phyloP scores from a whole-genome alignment of 495 filamentous ascomycete species.

The Penicillium lagena region DNA sequence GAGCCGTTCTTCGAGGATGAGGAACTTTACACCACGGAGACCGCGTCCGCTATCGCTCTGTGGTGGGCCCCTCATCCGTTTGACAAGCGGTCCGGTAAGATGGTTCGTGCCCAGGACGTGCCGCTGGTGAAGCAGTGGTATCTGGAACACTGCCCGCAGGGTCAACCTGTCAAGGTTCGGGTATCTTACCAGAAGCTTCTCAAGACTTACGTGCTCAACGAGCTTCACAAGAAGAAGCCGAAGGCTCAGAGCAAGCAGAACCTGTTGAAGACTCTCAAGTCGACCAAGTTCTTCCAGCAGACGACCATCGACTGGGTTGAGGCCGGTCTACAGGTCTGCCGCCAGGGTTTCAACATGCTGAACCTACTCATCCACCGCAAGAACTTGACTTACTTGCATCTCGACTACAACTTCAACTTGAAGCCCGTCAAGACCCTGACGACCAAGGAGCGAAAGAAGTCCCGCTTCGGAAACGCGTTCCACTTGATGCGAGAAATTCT shows the following conservation, averaged over 20 bases:
- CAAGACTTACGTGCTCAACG: constrained; percentile 94
- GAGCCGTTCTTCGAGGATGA: constrained; percentile 89
- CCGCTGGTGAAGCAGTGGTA: constrained; percentile 99
- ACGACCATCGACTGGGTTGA: constrained; percentile 99
- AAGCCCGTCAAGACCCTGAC: constrained; percentile 99
- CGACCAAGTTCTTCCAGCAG: constrained; percentile 99
- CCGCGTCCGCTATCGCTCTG: constrained; percentile 82
- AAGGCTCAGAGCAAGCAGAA: constrained; percentile 96
- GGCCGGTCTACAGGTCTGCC: constrained; percentile 94
- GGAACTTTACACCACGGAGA: constrained; percentile 84
- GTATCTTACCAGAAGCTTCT: constrained; percentile 99
- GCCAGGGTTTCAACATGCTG: constrained; percentile 99
- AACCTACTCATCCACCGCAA: constrained; percentile 97
- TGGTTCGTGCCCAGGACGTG: constrained; percentile 95
- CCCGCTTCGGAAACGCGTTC: constrained; percentile 98
- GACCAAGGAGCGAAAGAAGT: constrained; percentile 99
- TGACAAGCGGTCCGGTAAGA: constrained; percentile 91
- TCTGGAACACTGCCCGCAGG: constrained; percentile 85
- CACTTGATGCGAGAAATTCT: constrained; percentile 98
- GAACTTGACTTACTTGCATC: constrained; percentile 96
- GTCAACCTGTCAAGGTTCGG: constrained; percentile 92
- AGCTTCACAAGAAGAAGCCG: constrained; percentile 87
- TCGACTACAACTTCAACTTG: constrained; percentile 99
- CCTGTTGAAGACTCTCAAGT: constrained; percentile 79
- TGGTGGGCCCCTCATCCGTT: constrained; percentile 99